Conservation (phyloP, 2,329 filamentous ascomycete species). For the Samsoniella hepiali region DNA sequence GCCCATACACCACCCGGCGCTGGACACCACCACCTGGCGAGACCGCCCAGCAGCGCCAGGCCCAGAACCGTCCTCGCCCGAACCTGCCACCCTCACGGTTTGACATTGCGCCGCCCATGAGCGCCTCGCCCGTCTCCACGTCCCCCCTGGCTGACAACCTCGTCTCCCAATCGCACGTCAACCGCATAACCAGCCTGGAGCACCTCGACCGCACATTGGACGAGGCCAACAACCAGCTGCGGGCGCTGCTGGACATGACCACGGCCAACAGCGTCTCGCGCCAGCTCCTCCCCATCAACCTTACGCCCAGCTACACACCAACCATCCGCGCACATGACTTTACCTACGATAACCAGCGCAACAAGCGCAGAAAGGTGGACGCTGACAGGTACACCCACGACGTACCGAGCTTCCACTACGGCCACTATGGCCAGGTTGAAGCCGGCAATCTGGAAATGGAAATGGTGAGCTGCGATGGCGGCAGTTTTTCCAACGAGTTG, state of each 20-base stretch:
- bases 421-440: conserved; percentile 82
- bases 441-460: conserved; percentile 81
- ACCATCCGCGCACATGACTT: conserved; percentile 37
- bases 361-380: conserved; percentile 70
- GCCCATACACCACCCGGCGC: conserved; percentile 15
- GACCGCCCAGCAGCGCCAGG: not conserved
- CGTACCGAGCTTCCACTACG: conserved; percentile 69
- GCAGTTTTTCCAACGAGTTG: conserved; percentile 61
- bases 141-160: not conserved
- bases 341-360: conserved; percentile 47
- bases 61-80: not conserved
- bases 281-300: conserved; percentile 27
- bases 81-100: not conserved
- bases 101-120: not conserved
- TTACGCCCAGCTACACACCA: conserved; percentile 31
- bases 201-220: conserved; percentile 40
- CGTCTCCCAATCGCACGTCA: not conserved
- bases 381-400: conserved; percentile 51
- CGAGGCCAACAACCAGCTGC: conserved; percentile 43
- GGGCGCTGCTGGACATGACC: conserved; percentile 42
- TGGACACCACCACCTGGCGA: not conserved
- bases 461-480: conserved; percentile 84
- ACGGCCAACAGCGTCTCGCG: conserved; percentile 30
- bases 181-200: conserved; percentile 30
- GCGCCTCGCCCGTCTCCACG: not conserved